Evolutionary conservation across 208 protist species (phyloP).

Genomic region (Leishmania guyanensis): DNA sequence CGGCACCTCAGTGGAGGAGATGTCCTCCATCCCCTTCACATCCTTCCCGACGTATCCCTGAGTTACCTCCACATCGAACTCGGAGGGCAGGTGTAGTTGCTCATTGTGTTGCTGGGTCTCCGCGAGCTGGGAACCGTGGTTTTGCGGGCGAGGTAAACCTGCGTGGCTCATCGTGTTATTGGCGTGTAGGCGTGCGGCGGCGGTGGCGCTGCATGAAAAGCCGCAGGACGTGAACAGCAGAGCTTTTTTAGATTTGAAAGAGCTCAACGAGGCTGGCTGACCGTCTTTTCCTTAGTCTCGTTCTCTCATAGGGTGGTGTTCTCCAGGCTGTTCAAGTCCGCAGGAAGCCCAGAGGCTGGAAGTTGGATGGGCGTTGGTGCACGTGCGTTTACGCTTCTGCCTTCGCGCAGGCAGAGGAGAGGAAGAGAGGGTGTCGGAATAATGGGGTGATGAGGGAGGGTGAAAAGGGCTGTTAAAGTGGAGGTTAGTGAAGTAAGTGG

Average conservation of each 20-base stretch:
- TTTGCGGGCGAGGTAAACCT: neutral
- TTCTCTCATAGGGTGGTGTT: neutral
- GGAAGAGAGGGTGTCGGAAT: neutral
- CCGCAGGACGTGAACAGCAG: no score
- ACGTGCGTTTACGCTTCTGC: neutral
- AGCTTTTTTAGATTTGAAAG: no score
- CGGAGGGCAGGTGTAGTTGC: neutral
- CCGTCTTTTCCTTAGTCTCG: no score
- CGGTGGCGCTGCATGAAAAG: no score
- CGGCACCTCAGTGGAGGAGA: neutral
- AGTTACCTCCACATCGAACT: neutral
- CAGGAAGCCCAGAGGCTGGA: neutral
- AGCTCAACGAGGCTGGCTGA: no score
- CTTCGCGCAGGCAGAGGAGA: neutral
- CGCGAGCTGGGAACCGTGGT: neutral
- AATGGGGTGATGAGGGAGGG: neutral
- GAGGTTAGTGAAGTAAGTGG: neutral
- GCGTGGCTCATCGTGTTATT: neutral
- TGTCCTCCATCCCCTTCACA: neutral
- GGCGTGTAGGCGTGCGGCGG: no score
- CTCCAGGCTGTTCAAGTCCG: no score
- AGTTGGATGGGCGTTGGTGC: neutral
- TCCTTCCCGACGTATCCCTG: neutral
- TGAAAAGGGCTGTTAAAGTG: neutral
- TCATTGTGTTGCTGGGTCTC: neutral